Evolutionary conservation across 2,329 filamentous ascomycete species (phyloP), one percentile per base, ranked within the genome.

Genomic region (Pseudocercospora cruenta): DNA sequence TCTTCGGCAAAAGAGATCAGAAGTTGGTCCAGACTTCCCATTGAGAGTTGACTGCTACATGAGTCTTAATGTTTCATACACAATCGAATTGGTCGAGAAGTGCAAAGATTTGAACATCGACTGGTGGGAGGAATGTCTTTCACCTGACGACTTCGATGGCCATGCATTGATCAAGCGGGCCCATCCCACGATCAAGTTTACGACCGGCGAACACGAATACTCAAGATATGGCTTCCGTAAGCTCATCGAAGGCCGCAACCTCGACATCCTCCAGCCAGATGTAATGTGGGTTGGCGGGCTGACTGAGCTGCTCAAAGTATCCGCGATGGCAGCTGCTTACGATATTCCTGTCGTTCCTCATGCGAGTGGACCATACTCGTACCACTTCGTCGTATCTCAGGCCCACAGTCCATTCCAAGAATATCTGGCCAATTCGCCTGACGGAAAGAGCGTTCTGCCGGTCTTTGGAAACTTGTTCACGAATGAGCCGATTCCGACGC

Each of bases 41-140:
- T 85, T 97, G 71, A 94, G 96, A 84, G 94, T 97, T 4, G 94
- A 97, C 82, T 97, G 94, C 84, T 97, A 96, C 82, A 97, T 97
- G 94, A 94, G 91, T 72, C 83, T 97, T 75, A 97, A 94, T 74
- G 94, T 97, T 26, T 83, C 91, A 0, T 97, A 97, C 82, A 96
- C 92, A 3, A 96, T 97, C 72, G 91, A 97, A 80, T 85, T 97
- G 24, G 94, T 91, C 67, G 91, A 94, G 81, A 90, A 90, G 60
- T 93, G 90, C 77, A 87, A 92, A 73, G 89, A 93, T 72, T 86
- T 97, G 71, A 87, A 94, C 79, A 94, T 97, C 78, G 93, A 97
- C 83, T 97, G 94, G 94, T 97, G 93, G 93, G 94, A 97, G 82
- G 94, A 97, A 83, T 96, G 93, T 70, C 83, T 97, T 69, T 91